These are phyloP conservation scores for Vitis rupestris DNA, from an alignment of 164 flowering plant species.

Conservation along the genomic window DNA sequence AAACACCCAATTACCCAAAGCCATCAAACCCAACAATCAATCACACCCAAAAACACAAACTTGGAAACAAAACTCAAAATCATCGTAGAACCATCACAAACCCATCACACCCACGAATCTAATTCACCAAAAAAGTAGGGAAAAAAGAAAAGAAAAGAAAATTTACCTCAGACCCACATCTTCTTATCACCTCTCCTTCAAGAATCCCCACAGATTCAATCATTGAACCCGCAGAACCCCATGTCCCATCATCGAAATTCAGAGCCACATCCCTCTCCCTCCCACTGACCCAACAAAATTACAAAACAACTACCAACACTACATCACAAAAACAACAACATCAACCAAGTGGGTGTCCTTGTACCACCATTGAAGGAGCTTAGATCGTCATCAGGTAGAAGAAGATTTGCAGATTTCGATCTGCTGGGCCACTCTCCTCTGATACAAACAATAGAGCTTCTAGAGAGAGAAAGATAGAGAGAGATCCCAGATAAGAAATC, in stretches of 20 bases:
- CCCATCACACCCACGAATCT: conserved; percentile 7
- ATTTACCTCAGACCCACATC: conserved; percentile 80
- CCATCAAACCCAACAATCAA: conserved; percentile 4
- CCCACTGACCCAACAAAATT: conserved; percentile 14
- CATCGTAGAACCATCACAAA: background rate
- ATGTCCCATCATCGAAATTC: conserved; percentile 33
- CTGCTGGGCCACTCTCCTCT: conserved; percentile 58
- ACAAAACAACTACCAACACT: conserved; percentile 2
- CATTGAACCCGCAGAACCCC: conserved; percentile 20
- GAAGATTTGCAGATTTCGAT: conserved; percentile 61
- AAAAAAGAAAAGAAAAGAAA: conserved; percentile 1
- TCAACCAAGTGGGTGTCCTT: conserved; percentile 33
- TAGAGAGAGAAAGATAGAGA: conserved; percentile 47
- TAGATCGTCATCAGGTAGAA: conserved; percentile 57
- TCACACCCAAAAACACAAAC: conserved; percentile 4
- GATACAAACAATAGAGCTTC: conserved; percentile 13
- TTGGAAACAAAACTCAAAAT: background rate
- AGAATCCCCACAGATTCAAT: conserved; percentile 39
- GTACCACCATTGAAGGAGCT: conserved; percentile 54
- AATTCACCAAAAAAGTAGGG: conserved; percentile 7
- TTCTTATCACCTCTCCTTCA: conserved; percentile 29
- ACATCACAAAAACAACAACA: conserved; percentile 8
- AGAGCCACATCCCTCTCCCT: conserved; percentile 15
- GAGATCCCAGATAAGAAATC: conserved; percentile 97
- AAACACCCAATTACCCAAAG: background rate